These are phyloP conservation scores for Phytophthora meadii DNA, from an alignment of 352 stramenopile genomes.

Conservation along the genomic window DNA sequence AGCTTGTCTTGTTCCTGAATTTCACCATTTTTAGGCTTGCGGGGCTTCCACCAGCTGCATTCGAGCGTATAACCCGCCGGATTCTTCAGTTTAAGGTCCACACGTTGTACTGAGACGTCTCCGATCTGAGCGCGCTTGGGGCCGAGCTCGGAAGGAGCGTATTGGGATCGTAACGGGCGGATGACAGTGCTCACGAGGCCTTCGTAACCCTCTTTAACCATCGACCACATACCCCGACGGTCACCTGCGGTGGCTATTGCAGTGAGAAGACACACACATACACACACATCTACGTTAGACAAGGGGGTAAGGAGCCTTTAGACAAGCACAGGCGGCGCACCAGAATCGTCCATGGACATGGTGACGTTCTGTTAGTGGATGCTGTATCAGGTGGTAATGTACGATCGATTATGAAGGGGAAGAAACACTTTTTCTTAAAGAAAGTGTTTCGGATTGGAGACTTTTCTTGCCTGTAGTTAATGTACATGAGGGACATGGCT, in stretches of 20 bases:
- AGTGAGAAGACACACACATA: conserved; percentile 11
- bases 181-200: conserved; percentile 85
- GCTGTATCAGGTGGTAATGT: conserved; percentile 27
- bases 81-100: conserved; percentile 83
- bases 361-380: conserved; percentile 17
- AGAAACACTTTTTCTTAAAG: not conserved
- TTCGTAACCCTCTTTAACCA: conserved; percentile 87
- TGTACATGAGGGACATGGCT: too few species aligned
- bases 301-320: not conserved
- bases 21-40: conserved; percentile 16
- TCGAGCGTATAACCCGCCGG: conserved; percentile 75
- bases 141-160: conserved; percentile 68
- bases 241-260: conserved; percentile 45
- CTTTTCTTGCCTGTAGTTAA: too few species aligned
- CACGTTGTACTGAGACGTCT: conserved; percentile 64
- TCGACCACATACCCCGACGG: conserved; percentile 79
- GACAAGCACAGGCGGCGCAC: conserved; percentile 14
- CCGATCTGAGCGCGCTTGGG: conserved; percentile 63
- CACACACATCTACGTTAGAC: conserved; percentile 20
- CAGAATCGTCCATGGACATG: conserved; percentile 58
- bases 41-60: conserved; percentile 89
- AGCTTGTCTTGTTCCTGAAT: conserved; percentile 39
- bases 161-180: conserved; percentile 70
- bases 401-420: conserved; percentile 16
- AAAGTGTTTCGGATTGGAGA: conserved; percentile 4